Conservation (phyloP, 2,329 filamentous ascomycete genomes). For the Tolypocladium ophioglossoides region DNA sequence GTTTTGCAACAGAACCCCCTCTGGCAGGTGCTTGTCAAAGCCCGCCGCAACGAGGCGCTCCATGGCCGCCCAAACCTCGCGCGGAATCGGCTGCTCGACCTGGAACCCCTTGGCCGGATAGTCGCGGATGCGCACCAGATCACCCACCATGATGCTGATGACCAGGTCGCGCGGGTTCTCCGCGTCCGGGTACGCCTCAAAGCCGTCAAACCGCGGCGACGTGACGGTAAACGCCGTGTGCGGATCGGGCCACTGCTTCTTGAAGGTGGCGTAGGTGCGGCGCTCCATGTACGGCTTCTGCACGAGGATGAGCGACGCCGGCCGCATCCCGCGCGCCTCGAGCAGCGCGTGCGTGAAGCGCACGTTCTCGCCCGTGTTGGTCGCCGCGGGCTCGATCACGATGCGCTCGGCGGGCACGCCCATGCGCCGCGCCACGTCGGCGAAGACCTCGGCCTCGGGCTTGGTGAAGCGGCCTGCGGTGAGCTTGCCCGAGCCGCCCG, state of each 20-base stretch:
- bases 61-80: slow-evolving; percentile 29
- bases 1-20: neutral
- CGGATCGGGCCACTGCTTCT: slow-evolving; percentile 32
- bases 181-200: slow-evolving; percentile 28
- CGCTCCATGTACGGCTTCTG: slow-evolving; percentile 40
- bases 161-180: slow-evolving; percentile 31
- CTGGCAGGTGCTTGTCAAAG: slow-evolving; percentile 26
- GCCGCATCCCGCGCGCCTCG: slow-evolving; percentile 10
- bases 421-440: slow-evolving; percentile 24
- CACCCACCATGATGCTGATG: slow-evolving; percentile 33
- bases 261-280: slow-evolving; percentile 33
- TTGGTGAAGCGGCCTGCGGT: slow-evolving; percentile 26
- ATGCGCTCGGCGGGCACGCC: slow-evolving; percentile 28
- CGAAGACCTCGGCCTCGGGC: slow-evolving; percentile 32
- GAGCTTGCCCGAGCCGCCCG: slow-evolving; percentile 29
- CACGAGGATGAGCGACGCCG: slow-evolving; percentile 27
- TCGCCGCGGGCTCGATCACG: slow-evolving; percentile 27
- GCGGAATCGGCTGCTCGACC: slow-evolving; percentile 30
- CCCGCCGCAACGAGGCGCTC: slow-evolving; percentile 28
- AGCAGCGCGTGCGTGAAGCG: slow-evolving; percentile 30
- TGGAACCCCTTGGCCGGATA: slow-evolving; percentile 33
- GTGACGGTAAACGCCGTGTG: slow-evolving; percentile 26
- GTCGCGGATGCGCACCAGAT: slow-evolving; percentile 30
- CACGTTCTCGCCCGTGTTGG: slow-evolving; percentile 37
- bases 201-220: slow-evolving; percentile 23